Percentiles rank a stretch among this genome's conserved stretches.
Conservation (phyloP, 495 filamentous ascomycete genomes). For the Immersiella caudata region DNA sequence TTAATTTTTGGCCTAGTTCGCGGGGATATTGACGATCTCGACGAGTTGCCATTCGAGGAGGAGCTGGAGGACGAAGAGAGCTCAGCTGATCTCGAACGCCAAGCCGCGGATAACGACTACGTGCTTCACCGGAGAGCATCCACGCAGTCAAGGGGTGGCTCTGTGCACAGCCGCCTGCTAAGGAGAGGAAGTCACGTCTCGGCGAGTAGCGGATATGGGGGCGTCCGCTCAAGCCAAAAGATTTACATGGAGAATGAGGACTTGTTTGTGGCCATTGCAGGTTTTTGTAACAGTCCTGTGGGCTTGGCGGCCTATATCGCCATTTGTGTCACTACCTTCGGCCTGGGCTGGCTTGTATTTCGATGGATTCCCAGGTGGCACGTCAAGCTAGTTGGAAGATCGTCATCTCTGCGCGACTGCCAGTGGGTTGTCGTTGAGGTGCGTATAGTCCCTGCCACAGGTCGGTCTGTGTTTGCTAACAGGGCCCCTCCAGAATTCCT, state of each 20-base stretch:
- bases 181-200: constrained; percentile 62
- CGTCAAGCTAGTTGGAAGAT: constrained; percentile 71
- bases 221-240: constrained; percentile 74
- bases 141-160: constrained; percentile 51
- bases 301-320: constrained; percentile 69
- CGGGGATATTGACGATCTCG: constrained; percentile 34
- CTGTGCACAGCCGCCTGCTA: constrained; percentile 74
- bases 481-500: constrained; percentile 66
- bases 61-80: constrained; percentile 42
- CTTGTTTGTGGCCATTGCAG: constrained; percentile 86
- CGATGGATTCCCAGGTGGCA: constrained; percentile 90
- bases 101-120: constrained; percentile 42
- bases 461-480: neutral
- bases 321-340: constrained; percentile 71
- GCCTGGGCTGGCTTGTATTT: constrained; percentile 79
- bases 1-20: constrained; percentile 6
- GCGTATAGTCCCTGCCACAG: neutral
- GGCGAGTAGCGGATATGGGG: constrained; percentile 60
- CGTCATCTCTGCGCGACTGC: constrained; percentile 68
- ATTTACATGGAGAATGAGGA: constrained; percentile 92
- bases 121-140: constrained; percentile 47
- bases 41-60: constrained; percentile 46
- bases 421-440: constrained; percentile 86
- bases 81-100: constrained; percentile 48
- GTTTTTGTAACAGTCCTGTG: constrained; percentile 73